Conservation (phyloP, 1,284 basidiomycete genomes). For the Cystobasidiaceae sp. region DNA sequence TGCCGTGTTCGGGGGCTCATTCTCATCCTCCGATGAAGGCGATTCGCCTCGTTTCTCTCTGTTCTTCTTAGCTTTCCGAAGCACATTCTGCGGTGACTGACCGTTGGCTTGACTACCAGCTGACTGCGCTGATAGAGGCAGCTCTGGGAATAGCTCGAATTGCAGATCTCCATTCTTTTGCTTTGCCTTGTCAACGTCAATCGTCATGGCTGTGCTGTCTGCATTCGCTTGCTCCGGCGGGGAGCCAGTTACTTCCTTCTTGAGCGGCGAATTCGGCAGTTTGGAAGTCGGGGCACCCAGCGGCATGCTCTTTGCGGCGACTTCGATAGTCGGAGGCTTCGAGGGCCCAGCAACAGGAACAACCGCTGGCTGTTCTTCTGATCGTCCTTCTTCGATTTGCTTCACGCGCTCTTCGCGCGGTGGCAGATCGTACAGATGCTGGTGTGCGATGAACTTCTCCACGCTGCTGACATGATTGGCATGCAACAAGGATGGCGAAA, state of each 20-base stretch:
- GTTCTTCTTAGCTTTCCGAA: background rate
- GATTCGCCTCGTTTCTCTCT: background rate
- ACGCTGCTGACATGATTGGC: slow-evolving; percentile 21
- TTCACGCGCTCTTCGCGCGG: slow-evolving; percentile 8
- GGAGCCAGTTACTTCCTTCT: background rate
- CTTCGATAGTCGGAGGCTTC: background rate
- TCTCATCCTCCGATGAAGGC: background rate
- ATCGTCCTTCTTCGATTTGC: background rate
- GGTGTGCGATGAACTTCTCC: slow-evolving; percentile 18
- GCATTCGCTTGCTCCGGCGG: background rate
- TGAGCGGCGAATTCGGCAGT: background rate
- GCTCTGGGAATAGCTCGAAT: slow-evolving; percentile 29
- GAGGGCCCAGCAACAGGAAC: background rate
- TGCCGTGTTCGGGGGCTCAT: background rate
- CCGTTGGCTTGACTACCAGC: background rate
- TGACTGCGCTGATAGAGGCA: background rate
- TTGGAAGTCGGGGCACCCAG: too few relatives aligned
- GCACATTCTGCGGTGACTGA: background rate
- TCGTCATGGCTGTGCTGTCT: background rate
- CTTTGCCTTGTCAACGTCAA: background rate
- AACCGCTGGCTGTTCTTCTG: background rate
- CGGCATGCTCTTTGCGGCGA: too few relatives aligned
- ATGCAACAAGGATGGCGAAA: slow-evolving; percentile 5
- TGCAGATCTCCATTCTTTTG: background rate
- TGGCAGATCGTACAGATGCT: slow-evolving; percentile 3